A percentile compares a stretch with the other conserved stretches of the same genome.
Conservation (phyloP, 2,329 filamentous ascomycete species). For the Onygenales sp. region DNA sequence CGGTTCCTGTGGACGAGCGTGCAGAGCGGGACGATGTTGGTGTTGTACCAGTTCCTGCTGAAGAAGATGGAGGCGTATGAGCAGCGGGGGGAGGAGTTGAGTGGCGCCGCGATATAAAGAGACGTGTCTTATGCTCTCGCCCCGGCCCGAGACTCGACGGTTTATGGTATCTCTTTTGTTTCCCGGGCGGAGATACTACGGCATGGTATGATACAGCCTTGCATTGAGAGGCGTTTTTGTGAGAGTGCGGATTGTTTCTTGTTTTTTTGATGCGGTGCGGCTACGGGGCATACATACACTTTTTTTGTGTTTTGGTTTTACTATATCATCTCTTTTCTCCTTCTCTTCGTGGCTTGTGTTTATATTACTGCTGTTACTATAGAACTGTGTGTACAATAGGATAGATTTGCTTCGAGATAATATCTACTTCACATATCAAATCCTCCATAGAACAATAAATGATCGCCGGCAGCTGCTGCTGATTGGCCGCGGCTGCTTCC, state of each 20-base stretch:
- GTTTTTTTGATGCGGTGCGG: neutral
- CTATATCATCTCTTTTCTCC: neutral
- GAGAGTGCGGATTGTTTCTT: neutral
- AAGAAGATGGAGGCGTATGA: slow-evolving; percentile 58
- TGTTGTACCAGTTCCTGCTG: slow-evolving; percentile 83
- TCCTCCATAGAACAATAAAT: too few species aligned
- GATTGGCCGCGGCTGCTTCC: slow-evolving; percentile 3
- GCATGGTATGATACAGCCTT: neutral
- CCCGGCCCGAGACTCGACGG: neutral
- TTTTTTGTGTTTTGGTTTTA: neutral
- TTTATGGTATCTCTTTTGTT: neutral
- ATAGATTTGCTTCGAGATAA: too few species aligned
- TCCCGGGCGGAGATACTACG: too few species aligned
- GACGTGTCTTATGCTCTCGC: too few species aligned
- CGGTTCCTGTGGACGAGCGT: slow-evolving; percentile 94
- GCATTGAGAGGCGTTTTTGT: neutral
- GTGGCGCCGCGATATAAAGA: neutral
- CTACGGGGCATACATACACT: neutral
- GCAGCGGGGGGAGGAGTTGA: slow-evolving; percentile 18
- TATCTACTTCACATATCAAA: neutral
- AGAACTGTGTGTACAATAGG: neutral
- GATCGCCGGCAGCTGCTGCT: neutral
- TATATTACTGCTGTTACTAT: neutral
- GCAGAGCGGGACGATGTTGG: slow-evolving; percentile 92
- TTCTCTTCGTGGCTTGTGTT: neutral